Base-by-base conservation (phyloP, 352 stramenopile species). In the Pythium guiyangense region DNA sequence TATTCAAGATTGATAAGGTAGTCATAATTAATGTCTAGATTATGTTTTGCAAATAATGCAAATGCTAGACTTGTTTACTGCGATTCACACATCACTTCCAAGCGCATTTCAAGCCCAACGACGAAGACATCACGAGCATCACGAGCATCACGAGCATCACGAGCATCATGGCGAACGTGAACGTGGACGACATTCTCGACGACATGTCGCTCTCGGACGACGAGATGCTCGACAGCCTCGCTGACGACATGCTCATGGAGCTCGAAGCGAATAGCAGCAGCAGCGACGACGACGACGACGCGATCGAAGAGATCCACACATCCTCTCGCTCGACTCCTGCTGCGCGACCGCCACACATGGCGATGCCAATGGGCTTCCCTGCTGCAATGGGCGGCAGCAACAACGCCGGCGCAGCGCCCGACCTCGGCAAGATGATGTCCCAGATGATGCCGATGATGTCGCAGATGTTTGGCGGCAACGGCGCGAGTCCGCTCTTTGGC, bases 401-500 rank as follows among this genome's bases (percentile, higher is more conserved):
- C 25, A 47, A 29, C 55, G 40, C 42, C 17, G 56, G 42, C 25
- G 54, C 44, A 25, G 82, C 87, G 80, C 79, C 79, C 6, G 77
- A 93, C 50, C 56, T 93, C 31, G 59, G 79, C 55, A 76, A 89
- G 54, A 91, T 93, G 80, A 90, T 93, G 80, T 77, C 72, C 20
- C 80, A 93, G 58, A 93, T 93, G 84, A 92, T 92, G 82, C 82
- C 79, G 22, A 89, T 92, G 82, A 89, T 90, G 79, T 88, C 77
- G 34, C 79, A 89, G 66, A 88, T 93, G 71, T 79, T 93, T 25
- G 75, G 79, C 49, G 67, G 62, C 18, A 67, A 58, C 47, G 66
- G 52, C 20, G 60, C 61, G 25, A 45, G 47, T 47, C 27, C 43
- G n/a, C n/a, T n/a, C n/a, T n/a, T n/a, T n/a, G n/a, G 34, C 34